phyloP scores from a whole-genome alignment of 805 yeast species.

The Candida taoyuanica region DNA sequence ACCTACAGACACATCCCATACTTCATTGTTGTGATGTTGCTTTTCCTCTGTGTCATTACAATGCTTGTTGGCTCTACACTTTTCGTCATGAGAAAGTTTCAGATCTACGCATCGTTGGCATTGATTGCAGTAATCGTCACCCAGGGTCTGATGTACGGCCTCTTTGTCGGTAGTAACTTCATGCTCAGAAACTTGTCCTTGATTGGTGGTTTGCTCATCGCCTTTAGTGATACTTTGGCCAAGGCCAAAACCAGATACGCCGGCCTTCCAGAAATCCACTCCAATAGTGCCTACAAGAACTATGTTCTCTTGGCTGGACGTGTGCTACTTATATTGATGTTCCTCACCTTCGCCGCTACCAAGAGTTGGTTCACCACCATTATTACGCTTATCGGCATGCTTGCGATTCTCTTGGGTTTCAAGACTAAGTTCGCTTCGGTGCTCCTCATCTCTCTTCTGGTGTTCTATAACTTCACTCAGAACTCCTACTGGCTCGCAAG shows the following conservation, averaged over 20 bases:
- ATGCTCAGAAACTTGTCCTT: conserved; percentile 84
- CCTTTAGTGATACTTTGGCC: conserved; percentile 80
- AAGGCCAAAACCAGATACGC: conserved; percentile 58
- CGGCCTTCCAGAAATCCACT: conserved; percentile 48
- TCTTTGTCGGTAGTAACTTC: conserved; percentile 74
- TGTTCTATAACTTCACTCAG: conserved; percentile 69
- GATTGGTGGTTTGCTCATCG: conserved; percentile 87
- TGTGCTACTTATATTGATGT: conserved; percentile 75
- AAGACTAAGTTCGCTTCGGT: conserved; percentile 87
- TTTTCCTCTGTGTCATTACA: conserved; percentile 54
- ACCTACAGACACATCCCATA: conserved; percentile 75
- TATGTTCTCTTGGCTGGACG: conserved; percentile 86
- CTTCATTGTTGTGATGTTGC: conserved; percentile 69
- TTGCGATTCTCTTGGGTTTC: conserved; percentile 84
- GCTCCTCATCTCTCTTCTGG: conserved; percentile 58
- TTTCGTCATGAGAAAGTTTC: conserved; percentile 63
- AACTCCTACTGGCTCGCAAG: conserved; percentile 86
- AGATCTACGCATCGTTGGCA: conserved; percentile 65
- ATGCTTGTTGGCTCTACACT: conserved; percentile 74
- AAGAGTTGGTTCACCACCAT: conserved; percentile 66
- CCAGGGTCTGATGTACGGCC: conserved; percentile 87
- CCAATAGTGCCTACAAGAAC: conserved; percentile 63
- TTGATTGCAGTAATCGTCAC: conserved; percentile 66
- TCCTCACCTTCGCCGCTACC: conserved; percentile 77
- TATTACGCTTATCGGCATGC: conserved; percentile 64